Evolutionary conservation across 2,329 filamentous ascomycete species (phyloP), one percentile per base, ranked within the genome.

Genomic region (Aspergillus sp.): DNA sequence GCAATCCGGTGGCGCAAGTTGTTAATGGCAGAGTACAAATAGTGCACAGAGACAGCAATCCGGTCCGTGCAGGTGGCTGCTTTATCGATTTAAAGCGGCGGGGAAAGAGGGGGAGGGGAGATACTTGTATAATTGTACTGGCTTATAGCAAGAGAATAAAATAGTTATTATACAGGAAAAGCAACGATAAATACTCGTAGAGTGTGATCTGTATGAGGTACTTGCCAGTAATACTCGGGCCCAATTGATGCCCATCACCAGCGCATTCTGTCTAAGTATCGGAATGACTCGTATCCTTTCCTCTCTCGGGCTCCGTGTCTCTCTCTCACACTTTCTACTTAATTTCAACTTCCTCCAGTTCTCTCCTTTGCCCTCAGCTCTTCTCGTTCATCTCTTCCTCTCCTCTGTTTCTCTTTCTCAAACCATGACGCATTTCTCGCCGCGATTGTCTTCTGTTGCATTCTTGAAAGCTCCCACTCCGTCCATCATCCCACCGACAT

Each of bases 361-460:
- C 19, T 25, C 35, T 48, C 13, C n/a, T 43, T 43, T 22, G 13
- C 9, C n/a, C 23, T 35, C 19, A 6, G 20, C 32, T 48, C 41
- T 9, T 32, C 43, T 32, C 43, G 12, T 25, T 46, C 42, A 17
- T 43, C 41, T 45, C 43, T 32, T 45, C 25, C 42, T 39, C 41
- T 51, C 30, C 45, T 48, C 35, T 39, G 22, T 27, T 50, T 19
- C 39, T 39, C 30, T 50, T 48, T 49, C 46, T 46, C 59, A 54
- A 65, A 66, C 53, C 54, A 66, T 66, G 64, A 66, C 63, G 64
- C 62, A 60, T 55, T 60, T 58, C 57, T 50, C 60, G 47, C 58
- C 56, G 47, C 55, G 48, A 44, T 57, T 51, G 48, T 56, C 52
- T 48, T 37, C 49, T 48, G 25, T 13, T 43, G n/a, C 13, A n/a